Evolutionary conservation across 2,329 filamentous ascomycete species (phyloP), one percentile per base, ranked within the genome.

Genomic region (Arthrobotrys iridis): DNA sequence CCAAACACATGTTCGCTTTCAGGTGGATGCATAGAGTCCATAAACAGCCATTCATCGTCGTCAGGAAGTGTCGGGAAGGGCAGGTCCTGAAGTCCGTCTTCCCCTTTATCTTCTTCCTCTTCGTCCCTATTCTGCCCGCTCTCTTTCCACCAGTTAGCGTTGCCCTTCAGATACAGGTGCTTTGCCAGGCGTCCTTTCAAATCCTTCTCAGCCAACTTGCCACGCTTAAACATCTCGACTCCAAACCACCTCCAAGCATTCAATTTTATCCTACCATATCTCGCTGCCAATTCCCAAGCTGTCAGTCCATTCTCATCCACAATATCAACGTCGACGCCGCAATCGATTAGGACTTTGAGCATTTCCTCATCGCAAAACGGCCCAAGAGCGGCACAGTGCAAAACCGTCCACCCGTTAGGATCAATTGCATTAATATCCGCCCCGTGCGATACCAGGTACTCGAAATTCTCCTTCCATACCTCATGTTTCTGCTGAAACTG

Each of bases 1-100:
- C 70, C 70, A 28, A 74, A 74, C 0, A 74, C 62, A 13, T 63
- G 62, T 3, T 74, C 70, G 37, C 70, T 74, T 20, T 74, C 70
- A 33, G 62, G 57, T 13, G 62, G 70, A 43, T 74, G 70, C 70
- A 74, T 74, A 22, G 70, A 67, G 26, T 40, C 30, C 70, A 74
- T 74, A 35, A 74, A 74, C 10, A 74, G 15, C 70, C 70, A 74
- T 22, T 74, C 70, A 10, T 74, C 70, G n/a, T 74, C 70, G 24
- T 74, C 70, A 13, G 70, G 70, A 24, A 74, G 22, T n/a, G 10
- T 46, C 20, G 33, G 46, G 3, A 41, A 15, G 1, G 35, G 18
- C 30, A 46, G 11, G 15, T 74, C 70, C 20, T 57, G 24, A 46
- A 55, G 11, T 11, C 6, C 8, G 7, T 11, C 18, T n/a, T 59